A percentile compares a stretch with the other conserved stretches of the same genome.
These are phyloP conservation scores for Rhynchosporium secalis DNA, from an alignment of 2,329 filamentous ascomycete genomes.

Conservation along the genomic window DNA sequence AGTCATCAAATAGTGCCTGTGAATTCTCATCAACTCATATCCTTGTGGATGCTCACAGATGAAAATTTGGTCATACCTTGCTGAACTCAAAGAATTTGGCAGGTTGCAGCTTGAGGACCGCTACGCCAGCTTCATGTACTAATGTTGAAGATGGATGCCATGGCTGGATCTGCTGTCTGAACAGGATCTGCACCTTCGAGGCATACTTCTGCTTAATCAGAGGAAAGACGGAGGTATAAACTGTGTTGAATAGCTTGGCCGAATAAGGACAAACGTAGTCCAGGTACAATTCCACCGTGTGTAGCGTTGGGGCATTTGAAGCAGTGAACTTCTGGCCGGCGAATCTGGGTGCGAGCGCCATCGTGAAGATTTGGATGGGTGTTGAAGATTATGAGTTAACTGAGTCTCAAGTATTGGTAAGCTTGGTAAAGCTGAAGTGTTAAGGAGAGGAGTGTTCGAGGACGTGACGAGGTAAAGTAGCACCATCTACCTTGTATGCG, in stretches of 20 bases:
- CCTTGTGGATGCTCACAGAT: neutral
- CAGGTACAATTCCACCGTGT: constrained; percentile 69
- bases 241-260: constrained; percentile 70
- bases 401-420: neutral
- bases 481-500: neutral
- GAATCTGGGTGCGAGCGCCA: constrained; percentile 78
- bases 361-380: constrained; percentile 40
- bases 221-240: constrained; percentile 67
- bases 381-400: neutral
- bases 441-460: neutral
- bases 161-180: constrained; percentile 89
- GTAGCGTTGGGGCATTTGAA: constrained; percentile 47
- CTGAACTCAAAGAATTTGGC: constrained; percentile 79
- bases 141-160: constrained; percentile 90
- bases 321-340: constrained; percentile 64
- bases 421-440: neutral
- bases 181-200: constrained; percentile 67
- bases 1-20: constrained; percentile 54
- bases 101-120: constrained; percentile 70
- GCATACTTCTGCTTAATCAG: constrained; percentile 61
- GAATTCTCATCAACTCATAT: neutral
- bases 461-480: constrained; percentile 4
- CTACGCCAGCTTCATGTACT: constrained; percentile 79
- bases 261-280: constrained; percentile 89
- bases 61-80: constrained; percentile 33